Percentiles rank a stretch among this genome's conserved stretches.
These are phyloP conservation scores for Favolaschia claudopus DNA, from an alignment of 768 basidiomycete genomes.

Conservation along the genomic window DNA sequence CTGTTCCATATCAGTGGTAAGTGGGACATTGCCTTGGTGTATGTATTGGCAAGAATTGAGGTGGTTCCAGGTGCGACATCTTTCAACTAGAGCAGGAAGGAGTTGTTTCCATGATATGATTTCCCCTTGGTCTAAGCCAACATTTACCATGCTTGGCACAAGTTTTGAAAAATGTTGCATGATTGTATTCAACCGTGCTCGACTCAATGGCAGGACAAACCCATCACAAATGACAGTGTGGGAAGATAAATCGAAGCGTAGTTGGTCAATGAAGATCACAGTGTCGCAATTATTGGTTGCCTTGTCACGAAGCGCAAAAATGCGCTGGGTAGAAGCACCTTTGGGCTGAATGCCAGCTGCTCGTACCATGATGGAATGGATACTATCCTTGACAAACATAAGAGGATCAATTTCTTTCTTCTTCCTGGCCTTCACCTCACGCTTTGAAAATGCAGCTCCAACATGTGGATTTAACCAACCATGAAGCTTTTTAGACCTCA, in stretches of 20 bases:
- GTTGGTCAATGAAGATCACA: conserved; percentile 52
- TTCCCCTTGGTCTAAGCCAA: conserved; percentile 42
- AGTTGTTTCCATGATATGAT: conserved; percentile 57
- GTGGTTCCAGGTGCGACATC: conserved; percentile 63
- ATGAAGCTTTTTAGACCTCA: conserved; percentile 4
- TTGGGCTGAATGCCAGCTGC: conserved; percentile 33
- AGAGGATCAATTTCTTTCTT: conserved; percentile 45
- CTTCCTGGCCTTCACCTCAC: conserved; percentile 40
- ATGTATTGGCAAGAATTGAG: conserved; percentile 56
- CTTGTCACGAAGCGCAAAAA: conserved; percentile 34
- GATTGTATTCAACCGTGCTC: conserved; percentile 28
- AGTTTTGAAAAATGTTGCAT: conserved; percentile 10
- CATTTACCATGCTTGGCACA: conserved; percentile 14
- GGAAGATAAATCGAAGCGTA: conserved; percentile 57
- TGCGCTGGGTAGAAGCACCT: background rate
- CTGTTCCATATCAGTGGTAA: conserved; percentile 43
- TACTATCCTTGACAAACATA: conserved; percentile 40
- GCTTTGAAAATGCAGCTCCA: conserved; percentile 26
- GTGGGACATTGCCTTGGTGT: conserved; percentile 42
- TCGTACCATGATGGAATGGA: conserved; percentile 37
- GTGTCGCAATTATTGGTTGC: conserved; percentile 38
- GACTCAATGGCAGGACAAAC: conserved; percentile 50
- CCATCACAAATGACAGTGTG: conserved; percentile 61
- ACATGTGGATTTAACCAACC: conserved; percentile 42
- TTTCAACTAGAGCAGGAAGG: conserved; percentile 58